Conservation (phyloP, 495 filamentous ascomycete genomes). For the Recurvomyces mirabilis region DNA sequence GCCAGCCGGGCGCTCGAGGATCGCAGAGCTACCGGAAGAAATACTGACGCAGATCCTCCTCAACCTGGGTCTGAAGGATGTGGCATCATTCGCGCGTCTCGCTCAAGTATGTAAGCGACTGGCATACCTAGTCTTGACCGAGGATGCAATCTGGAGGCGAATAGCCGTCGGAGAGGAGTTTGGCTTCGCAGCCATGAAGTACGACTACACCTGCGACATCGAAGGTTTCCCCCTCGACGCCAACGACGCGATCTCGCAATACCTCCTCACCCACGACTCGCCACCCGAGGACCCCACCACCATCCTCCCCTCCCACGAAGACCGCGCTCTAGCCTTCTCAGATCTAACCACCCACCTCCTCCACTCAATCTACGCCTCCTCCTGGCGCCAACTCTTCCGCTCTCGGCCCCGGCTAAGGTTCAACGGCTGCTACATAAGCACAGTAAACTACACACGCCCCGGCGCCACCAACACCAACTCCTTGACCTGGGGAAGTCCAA, state of each 20-base stretch:
- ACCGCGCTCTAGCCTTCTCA: conserved; percentile 10
- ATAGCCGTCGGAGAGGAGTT: conserved; percentile 58
- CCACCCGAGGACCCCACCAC: not conserved
- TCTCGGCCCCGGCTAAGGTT: conserved; percentile 78
- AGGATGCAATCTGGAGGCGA: conserved; percentile 82
- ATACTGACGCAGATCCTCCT: conserved; percentile 64
- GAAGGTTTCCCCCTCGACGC: conserved; percentile 45
- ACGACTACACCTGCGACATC: conserved; percentile 57
- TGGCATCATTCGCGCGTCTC: conserved; percentile 67
- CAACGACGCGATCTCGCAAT: conserved; percentile 13
- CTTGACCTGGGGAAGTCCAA: conserved; percentile 64
- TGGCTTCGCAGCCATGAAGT: conserved; percentile 78
- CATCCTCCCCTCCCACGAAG: conserved; percentile 8
- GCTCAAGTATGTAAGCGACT: conserved; percentile 76
- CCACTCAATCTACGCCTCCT: conserved; percentile 14
- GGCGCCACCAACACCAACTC: conserved; percentile 52
- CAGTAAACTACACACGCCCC: conserved; percentile 83
- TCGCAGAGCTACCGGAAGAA: conserved; percentile 69
- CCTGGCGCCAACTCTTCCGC: conserved; percentile 53
- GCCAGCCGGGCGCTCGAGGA: conserved; percentile 60
- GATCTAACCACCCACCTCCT: conserved; percentile 16
- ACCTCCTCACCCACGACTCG: conserved; percentile 5
- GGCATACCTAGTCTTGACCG: conserved; percentile 71
- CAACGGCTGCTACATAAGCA: conserved; percentile 89
- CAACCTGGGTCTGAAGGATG: conserved; percentile 61